Evolutionary conservation across 2,329 filamentous ascomycete species (phyloP), one percentile per base, ranked within the genome.

Genomic region (Colletotrichum sp.): DNA sequence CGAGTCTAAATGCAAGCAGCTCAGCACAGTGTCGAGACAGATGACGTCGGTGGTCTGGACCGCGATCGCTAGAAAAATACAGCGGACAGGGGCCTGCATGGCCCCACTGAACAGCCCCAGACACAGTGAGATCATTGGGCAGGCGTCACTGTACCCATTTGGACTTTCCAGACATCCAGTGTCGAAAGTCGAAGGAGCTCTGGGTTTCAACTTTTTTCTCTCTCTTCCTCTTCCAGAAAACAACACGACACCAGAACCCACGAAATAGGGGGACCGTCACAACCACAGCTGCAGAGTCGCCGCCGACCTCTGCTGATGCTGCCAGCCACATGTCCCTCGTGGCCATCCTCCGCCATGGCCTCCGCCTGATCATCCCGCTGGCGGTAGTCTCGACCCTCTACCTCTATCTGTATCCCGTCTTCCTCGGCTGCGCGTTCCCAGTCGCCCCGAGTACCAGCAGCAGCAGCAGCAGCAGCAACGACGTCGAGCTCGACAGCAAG

Each of bases 351-450:
- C 89, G 90, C 87, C 87, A 89, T 88, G 89, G 85, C 84, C 85
- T 92, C 84, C 87, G 89, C 82, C 80, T 92, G 67, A 84, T 91
- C 66, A 82, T 94, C 60, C 93, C 95, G 65, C 82, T 96, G 82
- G 93, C 94, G 75, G 80, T 96, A 82, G 85, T 92, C 78, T 91
- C 92, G 81, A 95, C 94, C 68, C 80, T 93, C 79, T 98, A 96
- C 86, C 90, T 99, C 69, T 98, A 98, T 87, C 88, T 96, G 52
- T 99, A 98, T 83, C 96, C 97, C 10, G 82, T 95, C 79, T 94
- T 98, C 82, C 90, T 92, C 79, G 90, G 91, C 81, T 99, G 96
- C 88, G 92, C 90, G 49, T 99, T 98, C 85, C 95, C 96, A 13
- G 83, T 87, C 78, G 89, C 87, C 44, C 87, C 84, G 24, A 49